Evolutionary conservation across 108 stramenopile genomes (phyloP).

Genomic region (Cyclotella kingstonii): DNA sequence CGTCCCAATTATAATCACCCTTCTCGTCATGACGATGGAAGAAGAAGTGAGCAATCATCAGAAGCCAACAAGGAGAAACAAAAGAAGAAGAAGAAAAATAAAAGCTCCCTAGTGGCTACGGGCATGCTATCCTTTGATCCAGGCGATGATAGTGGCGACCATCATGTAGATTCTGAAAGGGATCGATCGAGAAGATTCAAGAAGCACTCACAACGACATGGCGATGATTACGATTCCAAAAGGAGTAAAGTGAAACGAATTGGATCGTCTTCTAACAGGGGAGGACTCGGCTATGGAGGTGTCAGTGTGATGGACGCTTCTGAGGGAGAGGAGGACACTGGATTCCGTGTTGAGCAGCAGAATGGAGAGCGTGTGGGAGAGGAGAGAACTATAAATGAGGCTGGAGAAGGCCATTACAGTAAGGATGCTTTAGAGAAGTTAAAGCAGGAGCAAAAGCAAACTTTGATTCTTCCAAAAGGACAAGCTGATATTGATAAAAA

Average conservation of each 20-base stretch:
- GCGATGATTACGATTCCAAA: too few relatives aligned
- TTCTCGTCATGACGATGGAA: neutral
- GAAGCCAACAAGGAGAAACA: constrained; percentile 14
- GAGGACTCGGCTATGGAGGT: too few relatives aligned
- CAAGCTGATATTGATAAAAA: neutral
- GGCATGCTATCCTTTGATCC: constrained; percentile 44
- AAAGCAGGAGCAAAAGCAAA: constrained; percentile 51
- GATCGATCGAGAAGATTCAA: constrained; percentile 23
- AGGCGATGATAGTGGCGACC: constrained; percentile 10
- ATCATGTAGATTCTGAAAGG: neutral
- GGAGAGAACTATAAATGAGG: neutral
- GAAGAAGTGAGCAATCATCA: constrained; percentile 7
- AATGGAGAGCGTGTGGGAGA: constrained; percentile 6
- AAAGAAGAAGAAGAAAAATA: constrained; percentile 20
- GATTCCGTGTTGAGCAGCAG: neutral
- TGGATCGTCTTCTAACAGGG: too few relatives aligned
- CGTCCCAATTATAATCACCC: neutral
- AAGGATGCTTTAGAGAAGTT: constrained; percentile 57
- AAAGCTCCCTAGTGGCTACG: neutral
- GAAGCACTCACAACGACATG: constrained; percentile 18
- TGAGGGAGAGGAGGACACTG: constrained; percentile 5
- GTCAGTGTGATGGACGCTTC: too few relatives aligned
- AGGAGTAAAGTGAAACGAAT: too few relatives aligned
- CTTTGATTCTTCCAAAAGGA: neutral
- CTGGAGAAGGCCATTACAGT: constrained; percentile 39